These are phyloP conservation scores for Galerina marginata DNA, from an alignment of 768 basidiomycete genomes.

Conservation along the genomic window DNA sequence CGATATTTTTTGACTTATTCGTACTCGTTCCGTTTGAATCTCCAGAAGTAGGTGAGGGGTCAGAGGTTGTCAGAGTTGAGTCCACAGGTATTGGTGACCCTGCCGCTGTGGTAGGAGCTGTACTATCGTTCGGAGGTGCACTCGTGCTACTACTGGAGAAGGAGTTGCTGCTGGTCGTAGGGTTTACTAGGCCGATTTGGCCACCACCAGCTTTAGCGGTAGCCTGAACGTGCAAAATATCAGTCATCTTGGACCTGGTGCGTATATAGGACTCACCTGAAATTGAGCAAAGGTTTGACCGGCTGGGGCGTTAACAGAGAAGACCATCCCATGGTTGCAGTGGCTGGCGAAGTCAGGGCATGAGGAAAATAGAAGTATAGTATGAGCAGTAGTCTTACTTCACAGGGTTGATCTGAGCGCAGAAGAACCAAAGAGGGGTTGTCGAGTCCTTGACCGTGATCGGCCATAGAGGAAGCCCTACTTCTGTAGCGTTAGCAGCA, in stretches of 20 bases:
- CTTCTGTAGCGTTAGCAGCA: conserved; percentile 18
- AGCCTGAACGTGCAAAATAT: not conserved
- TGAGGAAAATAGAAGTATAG: not conserved
- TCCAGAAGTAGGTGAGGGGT: too few species aligned
- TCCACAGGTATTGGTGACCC: too few species aligned
- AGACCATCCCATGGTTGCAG: conserved; percentile 64
- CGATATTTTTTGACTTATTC: too few species aligned
- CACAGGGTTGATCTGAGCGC: conserved; percentile 46
- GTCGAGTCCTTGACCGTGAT: too few species aligned
- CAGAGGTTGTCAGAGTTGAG: too few species aligned
- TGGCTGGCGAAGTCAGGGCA: conserved; percentile 35
- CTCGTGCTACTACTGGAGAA: too few species aligned
- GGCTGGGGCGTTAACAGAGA: conserved; percentile 58
- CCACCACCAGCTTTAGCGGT: conserved; percentile 27
- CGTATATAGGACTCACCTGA: conserved; percentile 37
- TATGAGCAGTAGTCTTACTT: conserved; percentile 15
- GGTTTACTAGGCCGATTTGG: conserved; percentile 8
- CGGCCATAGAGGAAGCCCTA: too few species aligned
- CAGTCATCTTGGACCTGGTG: not conserved
- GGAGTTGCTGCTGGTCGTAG: too few species aligned
- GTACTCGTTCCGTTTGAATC: too few species aligned
- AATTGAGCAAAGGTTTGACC: conserved; percentile 53
- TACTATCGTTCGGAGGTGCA: too few species aligned
- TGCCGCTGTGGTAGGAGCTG: too few species aligned
- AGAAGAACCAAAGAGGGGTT: conserved; percentile 61